Evolutionary conservation across 805 yeast species (phyloP).

Genomic region (Tanozyma kutaoensis): DNA sequence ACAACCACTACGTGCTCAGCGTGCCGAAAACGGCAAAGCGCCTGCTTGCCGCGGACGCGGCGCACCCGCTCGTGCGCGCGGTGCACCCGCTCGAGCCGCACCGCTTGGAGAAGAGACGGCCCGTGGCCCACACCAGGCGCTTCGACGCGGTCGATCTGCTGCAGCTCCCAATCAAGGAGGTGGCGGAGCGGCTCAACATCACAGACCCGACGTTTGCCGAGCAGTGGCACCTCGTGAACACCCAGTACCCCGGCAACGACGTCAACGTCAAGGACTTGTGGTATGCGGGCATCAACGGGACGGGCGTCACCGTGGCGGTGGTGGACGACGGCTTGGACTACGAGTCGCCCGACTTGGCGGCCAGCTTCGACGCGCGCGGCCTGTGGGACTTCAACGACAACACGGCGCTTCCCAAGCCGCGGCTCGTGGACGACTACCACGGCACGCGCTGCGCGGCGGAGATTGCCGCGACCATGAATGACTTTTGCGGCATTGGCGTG

Average conservation of each 20-base stretch:
- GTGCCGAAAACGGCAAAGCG: slow-evolving; percentile 18
- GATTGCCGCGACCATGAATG: slow-evolving; percentile 73
- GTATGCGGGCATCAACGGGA: slow-evolving; percentile 71
- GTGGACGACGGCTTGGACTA: slow-evolving; percentile 92
- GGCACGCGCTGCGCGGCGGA: slow-evolving; percentile 99
- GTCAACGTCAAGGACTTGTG: slow-evolving; percentile 80
- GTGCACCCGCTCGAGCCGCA: slow-evolving; percentile 45
- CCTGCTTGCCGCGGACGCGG: slow-evolving; percentile 12
- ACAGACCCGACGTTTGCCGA: slow-evolving; percentile 69
- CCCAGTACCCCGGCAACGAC: slow-evolving; percentile 64
- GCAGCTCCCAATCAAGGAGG: slow-evolving; percentile 29
- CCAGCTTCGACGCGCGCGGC: slow-evolving; percentile 61
- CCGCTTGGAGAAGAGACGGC: slow-evolving; percentile 40
- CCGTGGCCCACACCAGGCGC: slow-evolving; percentile 27
- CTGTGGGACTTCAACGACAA: slow-evolving; percentile 90
- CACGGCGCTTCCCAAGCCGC: slow-evolving; percentile 64
- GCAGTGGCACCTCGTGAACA: slow-evolving; percentile 91
- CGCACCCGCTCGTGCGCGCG: slow-evolving; percentile 23
- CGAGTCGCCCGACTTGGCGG: slow-evolving; percentile 58
- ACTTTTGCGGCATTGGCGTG: slow-evolving; percentile 93
- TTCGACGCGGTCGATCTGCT: slow-evolving; percentile 34
- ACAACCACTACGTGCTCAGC: slow-evolving; percentile 58
- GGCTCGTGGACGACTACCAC: slow-evolving; percentile 72
- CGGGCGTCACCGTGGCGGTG: slow-evolving; percentile 72
- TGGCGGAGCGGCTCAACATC: slow-evolving; percentile 42